Conservation (phyloP, 2,329 filamentous ascomycete genomes). For the Fusarium staphyleae region DNA sequence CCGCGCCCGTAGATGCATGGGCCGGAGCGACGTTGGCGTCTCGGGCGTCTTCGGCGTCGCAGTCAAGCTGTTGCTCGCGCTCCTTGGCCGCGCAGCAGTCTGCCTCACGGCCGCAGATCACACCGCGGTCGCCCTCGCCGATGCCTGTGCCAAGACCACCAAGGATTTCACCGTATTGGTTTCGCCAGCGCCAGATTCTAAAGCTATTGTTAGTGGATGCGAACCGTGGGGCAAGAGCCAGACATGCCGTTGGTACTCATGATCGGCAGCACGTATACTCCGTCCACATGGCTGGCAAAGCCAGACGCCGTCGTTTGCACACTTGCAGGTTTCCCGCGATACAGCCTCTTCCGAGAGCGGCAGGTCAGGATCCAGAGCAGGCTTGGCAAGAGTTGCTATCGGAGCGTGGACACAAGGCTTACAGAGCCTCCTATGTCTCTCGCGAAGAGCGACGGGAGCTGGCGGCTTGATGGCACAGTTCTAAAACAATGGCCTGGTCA, state of each 20-base stretch:
- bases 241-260: slow-evolving; percentile 64
- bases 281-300: slow-evolving; percentile 86
- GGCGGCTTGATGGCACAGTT: slow-evolving; percentile 91
- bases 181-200: slow-evolving; percentile 88
- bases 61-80: slow-evolving; percentile 85
- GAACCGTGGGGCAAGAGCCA: too few relatives aligned
- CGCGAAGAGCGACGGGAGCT: slow-evolving; percentile 68
- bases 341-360: slow-evolving; percentile 62
- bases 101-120: slow-evolving; percentile 83
- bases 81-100: slow-evolving; percentile 78
- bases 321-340: slow-evolving; percentile 62
- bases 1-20: slow-evolving; percentile 12
- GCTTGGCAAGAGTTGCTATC: slow-evolving; percentile 61
- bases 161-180: slow-evolving; percentile 81
- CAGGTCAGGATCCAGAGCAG: slow-evolving; percentile 53
- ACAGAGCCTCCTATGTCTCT: slow-evolving; percentile 84
- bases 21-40: slow-evolving; percentile 46
- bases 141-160: slow-evolving; percentile 85
- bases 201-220: slow-evolving; percentile 14
- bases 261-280: slow-evolving; percentile 67
- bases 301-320: slow-evolving; percentile 70
- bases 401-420: slow-evolving; percentile 76
- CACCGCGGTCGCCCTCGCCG: slow-evolving; percentile 85
- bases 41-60: slow-evolving; percentile 77
- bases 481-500: slow-evolving; percentile 54